Evolutionary conservation across 2,329 filamentous ascomycete genomes (phyloP), one percentile per base, ranked within the genome.

Genomic region (Alternaria gaisen): DNA sequence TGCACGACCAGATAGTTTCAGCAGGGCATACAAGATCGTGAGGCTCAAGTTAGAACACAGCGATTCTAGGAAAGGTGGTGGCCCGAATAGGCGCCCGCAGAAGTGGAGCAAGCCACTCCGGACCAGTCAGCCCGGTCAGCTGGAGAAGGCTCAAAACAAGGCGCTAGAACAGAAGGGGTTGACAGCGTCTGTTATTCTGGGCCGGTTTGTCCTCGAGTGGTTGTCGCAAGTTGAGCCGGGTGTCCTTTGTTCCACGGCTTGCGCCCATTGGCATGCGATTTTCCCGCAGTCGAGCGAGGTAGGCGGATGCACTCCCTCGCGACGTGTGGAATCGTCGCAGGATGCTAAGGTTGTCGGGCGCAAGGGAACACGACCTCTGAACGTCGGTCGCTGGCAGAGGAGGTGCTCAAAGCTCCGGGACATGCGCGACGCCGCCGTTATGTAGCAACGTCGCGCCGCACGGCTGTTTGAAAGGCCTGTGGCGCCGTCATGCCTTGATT

Each of bases 1-100:
- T 74, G 72, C 72, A 72, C 74, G 70, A 74, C 72, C 71, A 69
- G 68, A 70, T 72, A 72, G 80, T 80, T 80, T 80, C 80, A 78
- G 68, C 66, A 73, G 74, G 62, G 72, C 70, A 79, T 75, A 73
- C 78, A 77, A 71, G 75, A 73, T 74, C 70, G 67, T 77, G 77
- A 76, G 76, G 75, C 80, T 80, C 79, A 78, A 78, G 76, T 76
- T 75, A 74, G 75, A 75, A 75, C 65, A 68, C 38, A 71, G 72
- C 70, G 69, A 68, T 70, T 76, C 64, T 61, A 61, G 70, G 60
- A 54, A 65, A 72, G 70, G 75, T 65, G 73, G 72, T 70, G 73
- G 72, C 71, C 72, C 66, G 68, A 68, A 72, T 79, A 78, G 70
- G 74, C 78, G 77, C 78, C 78, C 77, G 69, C 55, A 67, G 59